phyloP scores from a whole-genome alignment of 768 basidiomycete genomes.

The Auriscalpium orientale region DNA sequence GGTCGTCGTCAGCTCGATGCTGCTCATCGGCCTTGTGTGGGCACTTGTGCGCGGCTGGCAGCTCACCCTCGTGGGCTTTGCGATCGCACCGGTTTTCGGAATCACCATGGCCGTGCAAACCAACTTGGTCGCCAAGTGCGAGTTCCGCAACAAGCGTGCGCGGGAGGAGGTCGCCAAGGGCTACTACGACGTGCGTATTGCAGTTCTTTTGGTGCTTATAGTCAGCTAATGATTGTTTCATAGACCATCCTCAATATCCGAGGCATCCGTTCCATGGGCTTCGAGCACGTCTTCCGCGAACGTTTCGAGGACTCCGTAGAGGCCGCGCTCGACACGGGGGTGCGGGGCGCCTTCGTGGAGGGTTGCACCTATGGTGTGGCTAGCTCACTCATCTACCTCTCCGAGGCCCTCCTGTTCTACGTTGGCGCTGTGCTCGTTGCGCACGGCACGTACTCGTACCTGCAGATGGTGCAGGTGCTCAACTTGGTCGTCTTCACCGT shows the following conservation, averaged over 20 bases:
- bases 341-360: slow-evolving; percentile 78
- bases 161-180: slow-evolving; percentile 76
- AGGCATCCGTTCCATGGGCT: slow-evolving; percentile 81
- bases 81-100: slow-evolving; percentile 79
- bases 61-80: slow-evolving; percentile 83
- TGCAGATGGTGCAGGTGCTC: slow-evolving; percentile 84
- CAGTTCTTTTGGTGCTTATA: slow-evolving; percentile 1
- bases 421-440: slow-evolving; percentile 83
- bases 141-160: slow-evolving; percentile 76
- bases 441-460: slow-evolving; percentile 74
- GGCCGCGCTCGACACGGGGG: slow-evolving; percentile 56
- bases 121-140: slow-evolving; percentile 59
- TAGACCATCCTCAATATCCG: slow-evolving; percentile 78
- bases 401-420: slow-evolving; percentile 88
- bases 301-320: slow-evolving; percentile 63
- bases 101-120: slow-evolving; percentile 69
- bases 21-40: slow-evolving; percentile 81
- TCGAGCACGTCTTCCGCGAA: slow-evolving; percentile 60
- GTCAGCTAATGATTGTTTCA: neutral
- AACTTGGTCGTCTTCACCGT: slow-evolving; percentile 91
- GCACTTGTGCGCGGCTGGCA: slow-evolving; percentile 87
- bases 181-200: slow-evolving; percentile 72
- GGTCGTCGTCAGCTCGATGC: slow-evolving; percentile 72
- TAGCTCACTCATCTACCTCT: slow-evolving; percentile 78
- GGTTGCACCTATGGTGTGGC: slow-evolving; percentile 80